These are phyloP conservation scores for Arthrobotrys musiformis DNA, from an alignment of 2,329 filamentous ascomycete genomes.

Conservation along the genomic window DNA sequence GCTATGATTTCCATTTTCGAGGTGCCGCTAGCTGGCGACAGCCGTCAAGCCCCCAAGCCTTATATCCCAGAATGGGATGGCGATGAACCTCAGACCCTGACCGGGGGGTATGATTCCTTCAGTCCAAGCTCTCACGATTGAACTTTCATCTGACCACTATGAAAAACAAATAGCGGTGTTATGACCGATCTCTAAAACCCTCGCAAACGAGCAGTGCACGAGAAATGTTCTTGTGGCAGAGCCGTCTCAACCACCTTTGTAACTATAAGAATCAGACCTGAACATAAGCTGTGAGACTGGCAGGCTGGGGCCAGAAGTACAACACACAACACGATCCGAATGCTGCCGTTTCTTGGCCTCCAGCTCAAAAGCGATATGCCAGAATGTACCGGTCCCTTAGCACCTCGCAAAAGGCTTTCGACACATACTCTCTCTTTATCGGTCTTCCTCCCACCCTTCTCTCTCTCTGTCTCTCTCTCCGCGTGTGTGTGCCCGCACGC, in stretches of 20 bases:
- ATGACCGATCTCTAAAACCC: conserved; percentile 43
- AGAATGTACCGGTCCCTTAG: background rate
- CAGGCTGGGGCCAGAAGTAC: too few relatives aligned
- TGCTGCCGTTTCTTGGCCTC: background rate
- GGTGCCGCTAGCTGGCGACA: conserved; percentile 13
- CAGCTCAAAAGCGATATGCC: too few relatives aligned
- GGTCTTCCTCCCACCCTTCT: background rate
- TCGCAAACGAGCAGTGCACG: background rate
- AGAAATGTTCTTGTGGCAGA: background rate
- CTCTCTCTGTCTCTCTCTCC: too few relatives aligned
- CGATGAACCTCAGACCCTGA: conserved; percentile 45
- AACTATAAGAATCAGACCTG: background rate
- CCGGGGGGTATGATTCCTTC: conserved; percentile 39
- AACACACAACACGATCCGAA: conserved; percentile 3
- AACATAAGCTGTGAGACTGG: too few relatives aligned
- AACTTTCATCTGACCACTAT: background rate
- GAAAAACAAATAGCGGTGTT: conserved; percentile 30
- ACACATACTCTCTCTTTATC: background rate
- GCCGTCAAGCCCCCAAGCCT: conserved; percentile 48
- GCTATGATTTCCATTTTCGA: conserved; percentile 11
- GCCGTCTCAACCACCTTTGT: background rate
- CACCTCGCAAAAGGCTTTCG: conserved; percentile 1
- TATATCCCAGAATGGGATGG: conserved; percentile 55
- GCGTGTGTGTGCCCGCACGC: too few relatives aligned
- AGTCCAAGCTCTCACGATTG: background rate